Percentiles rank a stretch among this genome's conserved stretches.
Conservation (phyloP, 2,329 filamentous ascomycete genomes). For the Claviceps pazoutovae region DNA sequence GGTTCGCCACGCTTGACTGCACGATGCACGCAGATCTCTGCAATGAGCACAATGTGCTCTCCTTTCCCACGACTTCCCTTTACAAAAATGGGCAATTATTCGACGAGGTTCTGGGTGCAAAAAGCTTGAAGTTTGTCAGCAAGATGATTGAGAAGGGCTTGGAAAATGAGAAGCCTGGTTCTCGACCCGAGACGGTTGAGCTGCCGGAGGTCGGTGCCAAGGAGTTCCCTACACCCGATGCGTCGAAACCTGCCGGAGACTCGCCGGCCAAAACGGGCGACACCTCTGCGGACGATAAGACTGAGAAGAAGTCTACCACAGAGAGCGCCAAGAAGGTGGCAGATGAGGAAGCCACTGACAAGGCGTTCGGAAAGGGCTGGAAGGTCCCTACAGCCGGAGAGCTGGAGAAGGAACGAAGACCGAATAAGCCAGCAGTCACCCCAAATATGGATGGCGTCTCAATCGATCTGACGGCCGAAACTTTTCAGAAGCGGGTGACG, state of each 20-base stretch:
- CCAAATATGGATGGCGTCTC: conserved; percentile 68
- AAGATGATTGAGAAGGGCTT: conserved; percentile 61
- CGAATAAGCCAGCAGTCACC: conserved; percentile 35
- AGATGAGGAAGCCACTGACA: conserved; percentile 5
- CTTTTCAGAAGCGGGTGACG: conserved; percentile 74
- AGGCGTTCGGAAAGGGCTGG: conserved; percentile 16
- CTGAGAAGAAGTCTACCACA: conserved; percentile 17
- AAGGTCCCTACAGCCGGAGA: conserved; percentile 18
- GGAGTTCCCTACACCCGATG: conserved; percentile 19
- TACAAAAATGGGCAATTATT: conserved; percentile 64
- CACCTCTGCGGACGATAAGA: conserved; percentile 8
- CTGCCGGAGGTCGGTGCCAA: conserved; percentile 60
- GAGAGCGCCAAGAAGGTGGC: conserved; percentile 12
- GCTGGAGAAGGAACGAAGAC: conserved; percentile 20
- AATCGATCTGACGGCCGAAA: conserved; percentile 64
- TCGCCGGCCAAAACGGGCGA: conserved; percentile 13
- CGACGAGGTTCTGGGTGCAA: conserved; percentile 50
- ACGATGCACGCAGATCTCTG: conserved; percentile 72
- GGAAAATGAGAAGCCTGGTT: conserved; percentile 67
- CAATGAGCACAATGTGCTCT: conserved; percentile 46
- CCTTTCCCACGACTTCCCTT: conserved; percentile 65
- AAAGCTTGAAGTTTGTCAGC: conserved; percentile 52
- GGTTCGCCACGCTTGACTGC: conserved; percentile 79
- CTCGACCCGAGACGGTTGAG: conserved; percentile 51
- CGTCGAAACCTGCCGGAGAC: conserved; percentile 18